Evolutionary conservation across 768 basidiomycete species (phyloP).

Genomic region (Pholiota molesta): DNA sequence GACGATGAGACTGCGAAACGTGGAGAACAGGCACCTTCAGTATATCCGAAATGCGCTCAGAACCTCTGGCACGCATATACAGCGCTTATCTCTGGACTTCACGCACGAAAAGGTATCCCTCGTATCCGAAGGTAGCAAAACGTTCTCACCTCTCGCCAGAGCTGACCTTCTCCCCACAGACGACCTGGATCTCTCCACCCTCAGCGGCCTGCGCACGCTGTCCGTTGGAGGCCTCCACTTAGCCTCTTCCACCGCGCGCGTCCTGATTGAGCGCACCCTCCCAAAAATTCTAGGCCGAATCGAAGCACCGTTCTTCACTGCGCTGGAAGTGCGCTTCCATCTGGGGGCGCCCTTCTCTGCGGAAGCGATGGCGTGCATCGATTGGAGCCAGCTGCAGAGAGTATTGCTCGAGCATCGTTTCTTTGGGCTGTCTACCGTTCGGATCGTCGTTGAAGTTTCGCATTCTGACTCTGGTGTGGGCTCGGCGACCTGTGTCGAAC

Average conservation of each 20-base stretch:
- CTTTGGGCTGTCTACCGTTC: conserved; percentile 23
- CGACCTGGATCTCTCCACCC: conserved; percentile 24
- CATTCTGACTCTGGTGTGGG: background rate
- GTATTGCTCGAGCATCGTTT: conserved; percentile 25
- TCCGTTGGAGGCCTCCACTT: conserved; percentile 22
- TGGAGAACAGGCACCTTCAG: conserved; percentile 19
- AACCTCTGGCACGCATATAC: conserved; percentile 19
- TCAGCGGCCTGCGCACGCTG: conserved; percentile 22
- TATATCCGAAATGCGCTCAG: conserved; percentile 18
- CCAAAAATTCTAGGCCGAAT: conserved; percentile 22
- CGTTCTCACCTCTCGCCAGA: conserved; percentile 1
- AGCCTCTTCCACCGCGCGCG: background rate
- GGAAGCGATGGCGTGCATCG: conserved; percentile 9
- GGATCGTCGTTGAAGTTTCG: conserved; percentile 9
- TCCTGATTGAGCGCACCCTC: conserved; percentile 17
- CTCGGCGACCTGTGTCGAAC: background rate
- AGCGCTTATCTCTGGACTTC: conserved; percentile 21
- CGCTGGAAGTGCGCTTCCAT: conserved; percentile 18
- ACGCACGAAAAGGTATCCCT: conserved; percentile 4
- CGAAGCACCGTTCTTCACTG: conserved; percentile 29
- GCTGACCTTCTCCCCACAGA: conserved; percentile 11
- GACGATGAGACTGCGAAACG: conserved; percentile 21
- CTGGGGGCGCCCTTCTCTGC: background rate
- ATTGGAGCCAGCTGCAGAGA: conserved; percentile 24
- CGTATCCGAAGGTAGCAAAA: conserved; percentile 7